phyloP scores from a whole-genome alignment of 768 basidiomycete genomes.

The Russula vinacea region DNA sequence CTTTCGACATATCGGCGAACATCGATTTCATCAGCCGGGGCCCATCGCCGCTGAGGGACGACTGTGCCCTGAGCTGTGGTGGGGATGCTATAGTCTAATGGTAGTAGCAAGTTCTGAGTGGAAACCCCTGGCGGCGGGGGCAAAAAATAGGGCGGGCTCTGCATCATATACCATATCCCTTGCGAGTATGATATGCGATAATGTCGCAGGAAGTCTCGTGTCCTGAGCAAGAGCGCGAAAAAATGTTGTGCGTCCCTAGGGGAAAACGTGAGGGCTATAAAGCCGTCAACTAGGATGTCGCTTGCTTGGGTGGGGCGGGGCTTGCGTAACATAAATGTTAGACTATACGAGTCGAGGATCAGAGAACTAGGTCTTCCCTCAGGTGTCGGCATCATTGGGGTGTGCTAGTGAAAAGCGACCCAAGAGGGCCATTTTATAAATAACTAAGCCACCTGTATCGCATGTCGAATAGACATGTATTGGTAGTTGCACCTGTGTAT shows the following conservation, averaged over 20 bases:
- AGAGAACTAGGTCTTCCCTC: background rate
- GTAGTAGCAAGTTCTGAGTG: background rate
- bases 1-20: conserved; percentile 7
- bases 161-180: conserved; percentile 3
- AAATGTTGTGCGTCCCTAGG: conserved; percentile 1
- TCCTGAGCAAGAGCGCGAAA: conserved; percentile 8
- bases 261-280: background rate
- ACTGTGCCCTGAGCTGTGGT: background rate
- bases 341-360: background rate
- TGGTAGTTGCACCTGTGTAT: background rate
- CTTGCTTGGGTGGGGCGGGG: background rate
- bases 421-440: background rate
- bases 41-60: conserved; percentile 20
- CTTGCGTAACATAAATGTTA: background rate
- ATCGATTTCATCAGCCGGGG: conserved; percentile 13
- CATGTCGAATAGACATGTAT: background rate
- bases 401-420: too few relatives aligned
- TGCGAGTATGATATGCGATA: background rate
- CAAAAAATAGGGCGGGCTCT: background rate
- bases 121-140: background rate
- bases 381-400: background rate
- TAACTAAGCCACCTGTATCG: background rate
- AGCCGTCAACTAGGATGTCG: conserved; percentile 15
- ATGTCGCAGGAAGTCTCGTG: background rate
- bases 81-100: conserved; percentile 2